Base-by-base conservation (phyloP, 371 early-diverging fungal species). In the Haplosporangium sp. region DNA sequence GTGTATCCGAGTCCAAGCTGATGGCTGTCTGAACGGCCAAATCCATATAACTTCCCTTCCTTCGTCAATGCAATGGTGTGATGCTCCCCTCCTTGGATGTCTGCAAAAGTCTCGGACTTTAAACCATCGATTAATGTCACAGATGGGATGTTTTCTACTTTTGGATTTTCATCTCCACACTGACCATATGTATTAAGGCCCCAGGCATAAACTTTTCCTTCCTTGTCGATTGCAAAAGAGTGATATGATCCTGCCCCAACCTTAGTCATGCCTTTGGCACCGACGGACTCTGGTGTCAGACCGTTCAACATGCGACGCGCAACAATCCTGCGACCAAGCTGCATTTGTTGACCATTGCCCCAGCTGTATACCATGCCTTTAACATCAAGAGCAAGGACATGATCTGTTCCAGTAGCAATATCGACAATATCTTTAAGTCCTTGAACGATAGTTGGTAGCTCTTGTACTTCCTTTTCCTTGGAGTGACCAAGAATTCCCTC, bases 111-210 rank as follows among this genome's bases (percentile, higher is more conserved):
- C 35, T 84, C 71, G 27, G 85, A 87, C 17, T 85, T 63, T 27
- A 92, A 84, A 0, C 88, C 86, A 6, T 79, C 77, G 8, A 94
- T 85, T 89, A 55, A 83, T 66, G 42, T 82, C 61, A 72, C 91
- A 72, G 42, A 83, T 58, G 64, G 83, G 69, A 11, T 84, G 85
- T 52, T 73, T 72, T 58, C 85, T 71, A 50, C 84, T 82, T 55
- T 90, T 87, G 34, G 77, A 38, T 84, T 83, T 61, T 70, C 89
- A 77, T 88, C 79, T 57, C 88, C 98, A 88, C 89, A 98, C 84
- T 99, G 99, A 61, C 94, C 93, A 77, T 92, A 96, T 73, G 97
- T 96, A 85, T 99, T 99, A 57, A 96, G 88, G 39, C 99, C 99
- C 94, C 96, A 97, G 7, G 91, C 88, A 77, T 90, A 96, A 3